Evolutionary conservation across 176 grass and related monocot species (phyloP).

Genomic region (Aegilops umbellulata): DNA sequence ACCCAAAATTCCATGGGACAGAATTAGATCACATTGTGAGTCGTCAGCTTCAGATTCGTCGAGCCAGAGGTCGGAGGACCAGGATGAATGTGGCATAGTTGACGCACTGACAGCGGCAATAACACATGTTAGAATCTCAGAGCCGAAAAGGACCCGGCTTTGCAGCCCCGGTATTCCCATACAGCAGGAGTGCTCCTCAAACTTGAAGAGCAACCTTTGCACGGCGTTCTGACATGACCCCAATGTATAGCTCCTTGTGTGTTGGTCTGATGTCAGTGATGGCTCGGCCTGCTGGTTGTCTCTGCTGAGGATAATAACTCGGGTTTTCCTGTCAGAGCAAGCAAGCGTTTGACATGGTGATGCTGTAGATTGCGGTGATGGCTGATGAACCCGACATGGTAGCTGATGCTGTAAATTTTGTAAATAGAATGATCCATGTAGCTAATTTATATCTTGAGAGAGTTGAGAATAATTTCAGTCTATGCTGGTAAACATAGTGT

Average conservation of each 20-base stretch:
- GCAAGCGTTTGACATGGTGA: constrained; percentile 12
- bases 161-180: constrained; percentile 49
- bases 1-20: constrained; percentile 40
- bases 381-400: constrained; percentile 25
- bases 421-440: constrained; percentile 41
- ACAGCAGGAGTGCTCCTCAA: constrained; percentile 61
- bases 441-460: constrained; percentile 26
- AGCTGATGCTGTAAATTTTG: constrained; percentile 52
- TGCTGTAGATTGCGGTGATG: constrained; percentile 12
- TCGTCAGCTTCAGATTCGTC: constrained; percentile 41
- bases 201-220: constrained; percentile 72
- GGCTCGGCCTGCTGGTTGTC: not conserved
- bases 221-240: constrained; percentile 55
- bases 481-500: constrained; percentile 22
- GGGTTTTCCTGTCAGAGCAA: constrained; percentile 31
- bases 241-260: constrained; percentile 36
- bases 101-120: constrained; percentile 72
- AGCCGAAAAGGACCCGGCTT: constrained; percentile 58
- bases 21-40: constrained; percentile 36
- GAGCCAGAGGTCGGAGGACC: constrained; percentile 41
- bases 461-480: constrained; percentile 1
- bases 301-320: constrained; percentile 28
- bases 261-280: constrained; percentile 14
- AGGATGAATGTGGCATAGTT: constrained; percentile 64
- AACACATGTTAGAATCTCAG: constrained; percentile 67